Evolutionary conservation across 768 basidiomycete genomes (phyloP).

Genomic region (Paxillus rubicundulus): DNA sequence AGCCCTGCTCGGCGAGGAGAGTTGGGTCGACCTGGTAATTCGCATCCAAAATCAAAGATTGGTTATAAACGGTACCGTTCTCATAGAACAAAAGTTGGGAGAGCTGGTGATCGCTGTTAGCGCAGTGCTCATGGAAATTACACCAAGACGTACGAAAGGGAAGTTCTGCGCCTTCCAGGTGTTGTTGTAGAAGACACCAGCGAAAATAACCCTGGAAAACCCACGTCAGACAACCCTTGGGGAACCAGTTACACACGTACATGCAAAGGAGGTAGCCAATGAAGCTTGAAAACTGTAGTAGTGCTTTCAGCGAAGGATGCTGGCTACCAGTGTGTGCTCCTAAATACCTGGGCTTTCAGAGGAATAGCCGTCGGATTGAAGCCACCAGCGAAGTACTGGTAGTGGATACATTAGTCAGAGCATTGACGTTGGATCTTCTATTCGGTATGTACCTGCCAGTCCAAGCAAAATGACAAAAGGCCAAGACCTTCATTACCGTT

Average conservation of each 20-base stretch:
- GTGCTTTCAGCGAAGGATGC: neutral
- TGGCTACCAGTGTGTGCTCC: neutral
- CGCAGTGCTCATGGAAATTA: neutral
- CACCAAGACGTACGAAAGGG: conserved; percentile 49
- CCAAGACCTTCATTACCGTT: conserved; percentile 65
- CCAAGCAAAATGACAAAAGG: conserved; percentile 54
- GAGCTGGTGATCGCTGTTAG: conserved; percentile 27
- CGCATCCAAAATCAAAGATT: conserved; percentile 49
- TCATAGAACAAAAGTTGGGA: conserved; percentile 50
- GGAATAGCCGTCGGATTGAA: conserved; percentile 53
- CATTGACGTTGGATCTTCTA: conserved; percentile 41
- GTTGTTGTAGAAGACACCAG: conserved; percentile 43
- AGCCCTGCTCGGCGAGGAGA: conserved; percentile 43
- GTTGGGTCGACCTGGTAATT: conserved; percentile 49
- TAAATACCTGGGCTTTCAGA: conserved; percentile 44
- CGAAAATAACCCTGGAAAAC: conserved; percentile 31
- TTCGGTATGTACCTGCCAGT: conserved; percentile 54
- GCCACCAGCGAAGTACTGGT: conserved; percentile 24
- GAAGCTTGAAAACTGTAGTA: conserved; percentile 40
- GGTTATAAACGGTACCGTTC: conserved; percentile 52
- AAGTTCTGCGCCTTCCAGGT: conserved; percentile 58
- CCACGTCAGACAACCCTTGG: neutral
- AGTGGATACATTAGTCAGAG: neutral
- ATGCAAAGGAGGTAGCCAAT: conserved; percentile 51
- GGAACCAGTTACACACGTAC: conserved; percentile 28